A percentile compares a stretch with the other conserved stretches of the same genome.
Evolutionary conservation across 495 filamentous ascomycete species (phyloP).

Genomic region (Podospora fimiseda): DNA sequence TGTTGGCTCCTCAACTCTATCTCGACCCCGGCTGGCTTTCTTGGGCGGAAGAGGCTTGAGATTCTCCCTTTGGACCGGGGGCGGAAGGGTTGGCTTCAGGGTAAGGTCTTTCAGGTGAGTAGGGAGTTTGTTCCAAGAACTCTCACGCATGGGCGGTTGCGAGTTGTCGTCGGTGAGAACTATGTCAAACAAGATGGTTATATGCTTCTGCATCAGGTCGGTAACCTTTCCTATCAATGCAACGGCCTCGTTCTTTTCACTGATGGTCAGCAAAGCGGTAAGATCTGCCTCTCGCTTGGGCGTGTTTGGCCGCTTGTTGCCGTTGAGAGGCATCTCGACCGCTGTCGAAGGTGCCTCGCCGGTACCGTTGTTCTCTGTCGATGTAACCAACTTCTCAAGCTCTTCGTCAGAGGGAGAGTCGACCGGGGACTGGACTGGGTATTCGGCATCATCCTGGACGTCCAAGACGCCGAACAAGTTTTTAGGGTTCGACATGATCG

Average conservation of each 20-base stretch:
- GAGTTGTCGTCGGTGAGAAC: constrained; percentile 13
- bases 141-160: constrained; percentile 17
- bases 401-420: not conserved
- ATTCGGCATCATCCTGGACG: not conserved
- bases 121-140: constrained; percentile 25
- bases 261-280: constrained; percentile 20
- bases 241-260: constrained; percentile 26
- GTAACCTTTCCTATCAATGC: constrained; percentile 37
- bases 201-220: constrained; percentile 43
- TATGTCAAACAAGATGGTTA: constrained; percentile 42
- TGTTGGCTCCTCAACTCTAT: constrained; percentile 1
- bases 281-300: constrained; percentile 30
- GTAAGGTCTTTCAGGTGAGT: constrained; percentile 28
- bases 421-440: not conserved
- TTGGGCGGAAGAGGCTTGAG: constrained; percentile 15
- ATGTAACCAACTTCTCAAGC: not conserved
- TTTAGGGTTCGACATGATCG: not conserved
- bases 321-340: constrained; percentile 23
- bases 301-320: constrained; percentile 14
- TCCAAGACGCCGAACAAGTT: constrained; percentile 1
- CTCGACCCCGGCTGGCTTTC: constrained; percentile 5
- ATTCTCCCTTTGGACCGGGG: constrained; percentile 20
- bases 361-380: constrained; percentile 4
- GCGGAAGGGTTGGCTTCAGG: constrained; percentile 18
- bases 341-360: constrained; percentile 9